These are phyloP conservation scores for Exophiala viscosa DNA, from an alignment of 2,329 filamentous ascomycete species.

Conservation along the genomic window DNA sequence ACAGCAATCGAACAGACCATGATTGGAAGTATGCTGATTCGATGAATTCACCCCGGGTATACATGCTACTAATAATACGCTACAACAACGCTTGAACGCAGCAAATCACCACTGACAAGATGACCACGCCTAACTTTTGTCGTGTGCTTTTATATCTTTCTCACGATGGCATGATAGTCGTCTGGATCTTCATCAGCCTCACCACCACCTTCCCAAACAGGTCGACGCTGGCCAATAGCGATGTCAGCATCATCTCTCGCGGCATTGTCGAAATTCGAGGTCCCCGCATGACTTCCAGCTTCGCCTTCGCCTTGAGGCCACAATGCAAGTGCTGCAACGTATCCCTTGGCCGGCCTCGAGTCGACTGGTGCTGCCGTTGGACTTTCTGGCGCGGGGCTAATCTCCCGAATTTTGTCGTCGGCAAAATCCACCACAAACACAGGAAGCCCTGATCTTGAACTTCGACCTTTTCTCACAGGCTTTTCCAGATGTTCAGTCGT, in stretches of 20 bases:
- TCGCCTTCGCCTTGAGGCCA: conserved; percentile 9
- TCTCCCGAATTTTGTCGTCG: background rate
- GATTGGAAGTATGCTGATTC: background rate
- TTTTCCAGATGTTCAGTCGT: conserved; percentile 21
- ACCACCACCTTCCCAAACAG: conserved; percentile 10
- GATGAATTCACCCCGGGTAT: background rate
- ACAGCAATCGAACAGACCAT: too few species aligned
- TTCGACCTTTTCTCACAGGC: background rate
- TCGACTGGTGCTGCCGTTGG: background rate
- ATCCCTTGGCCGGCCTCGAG: conserved; percentile 8
- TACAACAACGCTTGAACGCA: conserved; percentile 22
- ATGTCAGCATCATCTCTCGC: conserved; percentile 5
- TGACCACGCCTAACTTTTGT: background rate
- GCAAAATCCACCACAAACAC: conserved; percentile 10
- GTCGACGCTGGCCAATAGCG: conserved; percentile 12
- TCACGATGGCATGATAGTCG: conserved; percentile 24
- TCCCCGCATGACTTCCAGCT: background rate
- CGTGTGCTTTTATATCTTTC: conserved; percentile 13
- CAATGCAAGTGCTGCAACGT: conserved; percentile 14
- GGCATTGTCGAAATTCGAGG: background rate
- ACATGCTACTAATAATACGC: background rate
- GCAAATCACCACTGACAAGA: conserved; percentile 1
- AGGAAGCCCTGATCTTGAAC: background rate
- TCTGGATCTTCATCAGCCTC: conserved; percentile 13
- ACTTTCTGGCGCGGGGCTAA: background rate